phyloP scores from a whole-genome alignment of 305 asterid species.

The Fraxinus velutina region DNA sequence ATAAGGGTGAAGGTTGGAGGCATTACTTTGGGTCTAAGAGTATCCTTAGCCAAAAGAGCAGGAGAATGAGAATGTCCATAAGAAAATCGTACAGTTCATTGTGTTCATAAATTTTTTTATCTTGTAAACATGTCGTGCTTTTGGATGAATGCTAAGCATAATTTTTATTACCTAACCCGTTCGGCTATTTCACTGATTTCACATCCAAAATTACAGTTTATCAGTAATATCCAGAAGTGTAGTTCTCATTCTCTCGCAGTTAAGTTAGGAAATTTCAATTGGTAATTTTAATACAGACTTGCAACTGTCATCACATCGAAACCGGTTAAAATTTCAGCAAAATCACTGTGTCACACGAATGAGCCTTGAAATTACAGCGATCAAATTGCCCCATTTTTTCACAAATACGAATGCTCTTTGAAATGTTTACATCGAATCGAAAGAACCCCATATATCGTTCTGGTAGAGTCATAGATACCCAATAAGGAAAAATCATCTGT shows the following conservation, averaged over 20 bases:
- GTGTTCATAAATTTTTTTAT: neutral
- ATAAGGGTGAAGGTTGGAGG: neutral
- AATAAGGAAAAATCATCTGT: neutral
- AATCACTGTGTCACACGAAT: neutral
- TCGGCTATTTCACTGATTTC: neutral
- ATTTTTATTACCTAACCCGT: neutral
- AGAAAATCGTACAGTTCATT: neutral
- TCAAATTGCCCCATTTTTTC: neutral
- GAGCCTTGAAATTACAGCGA: neutral
- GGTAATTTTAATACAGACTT: neutral
- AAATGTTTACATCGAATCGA: neutral
- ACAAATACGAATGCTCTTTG: neutral
- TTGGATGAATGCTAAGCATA: neutral
- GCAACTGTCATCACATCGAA: neutral
- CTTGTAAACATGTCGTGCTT: neutral
- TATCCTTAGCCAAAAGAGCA: too few relatives aligned
- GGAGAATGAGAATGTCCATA: neutral
- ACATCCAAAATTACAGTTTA: neutral
- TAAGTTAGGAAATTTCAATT: neutral
- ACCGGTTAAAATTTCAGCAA: neutral
- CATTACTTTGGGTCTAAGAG: neutral
- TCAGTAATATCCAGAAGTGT: neutral
- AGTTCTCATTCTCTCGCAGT: neutral
- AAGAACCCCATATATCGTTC: neutral
- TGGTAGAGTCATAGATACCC: neutral